Conservation (phyloP, 2,329 filamentous ascomycete species). For the Lasiodiplodia sp. region DNA sequence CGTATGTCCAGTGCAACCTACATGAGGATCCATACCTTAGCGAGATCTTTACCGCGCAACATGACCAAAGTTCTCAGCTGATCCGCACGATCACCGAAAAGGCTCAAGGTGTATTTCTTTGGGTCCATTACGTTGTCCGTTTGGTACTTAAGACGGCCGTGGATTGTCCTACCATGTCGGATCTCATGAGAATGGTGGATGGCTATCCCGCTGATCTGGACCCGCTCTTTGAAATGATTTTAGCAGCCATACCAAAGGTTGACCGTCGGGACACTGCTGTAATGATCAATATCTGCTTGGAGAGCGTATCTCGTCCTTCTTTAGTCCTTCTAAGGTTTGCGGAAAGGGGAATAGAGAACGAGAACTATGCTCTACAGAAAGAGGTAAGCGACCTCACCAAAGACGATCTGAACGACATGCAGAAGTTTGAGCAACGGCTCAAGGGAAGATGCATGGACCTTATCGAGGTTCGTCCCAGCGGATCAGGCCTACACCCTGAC, state of each 20-base stretch:
- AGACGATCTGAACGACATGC: not conserved
- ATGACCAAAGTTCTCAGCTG: not conserved
- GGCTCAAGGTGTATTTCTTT: conserved; percentile 27
- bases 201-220: not conserved
- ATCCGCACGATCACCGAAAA: not conserved
- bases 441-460: conserved; percentile 9
- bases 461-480: not conserved
- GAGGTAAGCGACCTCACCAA: no score
- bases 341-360: no score
- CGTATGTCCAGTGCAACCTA: no score
- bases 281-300: not conserved
- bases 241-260: not conserved
- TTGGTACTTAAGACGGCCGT: conserved; percentile 2
- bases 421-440: not conserved
- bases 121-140: conserved; percentile 19
- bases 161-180: not conserved
- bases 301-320: not conserved
- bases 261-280: not conserved
- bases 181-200: not conserved
- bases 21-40: not conserved
- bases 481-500: fast-evolving
- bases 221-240: not conserved
- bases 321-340: no score
- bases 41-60: not conserved
- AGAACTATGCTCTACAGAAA: not conserved